These are phyloP conservation scores for Parsonsia alboflavescens DNA, from an alignment of 257 asterid genomes.

Conservation along the genomic window DNA sequence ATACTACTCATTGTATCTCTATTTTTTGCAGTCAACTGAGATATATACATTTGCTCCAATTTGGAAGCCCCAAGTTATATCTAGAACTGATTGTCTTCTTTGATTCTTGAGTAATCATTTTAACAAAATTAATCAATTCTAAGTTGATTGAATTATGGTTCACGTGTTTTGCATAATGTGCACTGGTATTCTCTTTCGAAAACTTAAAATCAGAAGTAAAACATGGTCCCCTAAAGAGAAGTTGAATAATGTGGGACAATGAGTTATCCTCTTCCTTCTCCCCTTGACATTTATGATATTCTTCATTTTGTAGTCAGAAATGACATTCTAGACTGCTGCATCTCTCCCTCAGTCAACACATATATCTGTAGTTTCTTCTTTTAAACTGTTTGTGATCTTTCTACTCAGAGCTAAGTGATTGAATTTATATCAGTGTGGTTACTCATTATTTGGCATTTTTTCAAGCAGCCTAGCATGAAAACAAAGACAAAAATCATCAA, in stretches of 20 bases:
- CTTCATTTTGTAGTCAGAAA: not conserved
- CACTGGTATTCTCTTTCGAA: not conserved
- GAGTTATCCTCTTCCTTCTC: not conserved
- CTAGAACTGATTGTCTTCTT: not conserved
- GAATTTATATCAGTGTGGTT: not conserved
- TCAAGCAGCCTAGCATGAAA: slow-evolving; percentile 41
- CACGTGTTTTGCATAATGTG: not conserved
- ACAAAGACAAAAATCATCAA: slow-evolving; percentile 26
- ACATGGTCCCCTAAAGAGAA: not conserved
- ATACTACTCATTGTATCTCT: not conserved
- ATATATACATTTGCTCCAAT: not conserved
- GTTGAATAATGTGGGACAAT: not conserved
- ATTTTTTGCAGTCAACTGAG: not conserved
- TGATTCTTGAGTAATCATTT: not conserved
- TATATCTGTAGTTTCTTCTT: not conserved
- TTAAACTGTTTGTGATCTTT: not conserved
- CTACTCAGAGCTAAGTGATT: slow-evolving; percentile 1
- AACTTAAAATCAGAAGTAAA: not conserved
- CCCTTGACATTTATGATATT: not conserved
- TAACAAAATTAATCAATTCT: not conserved
- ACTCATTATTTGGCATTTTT: slow-evolving; percentile 14
- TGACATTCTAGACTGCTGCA: not conserved
- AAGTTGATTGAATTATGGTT: not conserved
- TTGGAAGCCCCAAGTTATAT: not conserved
- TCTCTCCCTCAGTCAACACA: not conserved